Evolutionary conservation across 345 rosid species (phyloP).

Genomic region (Erysimum cheiranthoides): DNA sequence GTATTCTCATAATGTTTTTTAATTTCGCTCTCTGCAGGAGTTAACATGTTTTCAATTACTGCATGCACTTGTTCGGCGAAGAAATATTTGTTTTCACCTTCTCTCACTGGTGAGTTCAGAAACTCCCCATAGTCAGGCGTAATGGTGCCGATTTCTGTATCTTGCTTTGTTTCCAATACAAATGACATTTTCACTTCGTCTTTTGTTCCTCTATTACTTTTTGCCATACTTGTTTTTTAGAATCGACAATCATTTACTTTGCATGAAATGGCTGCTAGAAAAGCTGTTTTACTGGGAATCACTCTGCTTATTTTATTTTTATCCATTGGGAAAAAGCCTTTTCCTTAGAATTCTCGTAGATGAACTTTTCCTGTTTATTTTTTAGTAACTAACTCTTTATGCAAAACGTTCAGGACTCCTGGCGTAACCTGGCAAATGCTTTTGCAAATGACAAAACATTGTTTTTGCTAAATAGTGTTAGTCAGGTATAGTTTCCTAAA

Average conservation of each 20-base stretch:
- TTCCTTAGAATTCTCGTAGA: slow-evolving; percentile 24
- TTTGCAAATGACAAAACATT: slow-evolving; percentile 78
- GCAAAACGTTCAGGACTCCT: slow-evolving; percentile 69
- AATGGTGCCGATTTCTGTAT: neutral
- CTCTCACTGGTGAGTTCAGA: slow-evolving; percentile 74
- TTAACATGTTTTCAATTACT: slow-evolving; percentile 83
- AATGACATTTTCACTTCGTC: neutral
- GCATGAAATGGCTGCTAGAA: slow-evolving; percentile 16
- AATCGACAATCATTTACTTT: slow-evolving; percentile 1
- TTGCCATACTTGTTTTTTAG: slow-evolving; percentile 2
- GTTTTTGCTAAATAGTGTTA: slow-evolving; percentile 74
- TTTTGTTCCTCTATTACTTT: slow-evolving; percentile 8
- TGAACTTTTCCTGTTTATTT: neutral
- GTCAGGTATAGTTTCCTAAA: slow-evolving; percentile 70
- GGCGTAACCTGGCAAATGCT: slow-evolving; percentile 88
- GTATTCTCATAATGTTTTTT: slow-evolving; percentile 13
- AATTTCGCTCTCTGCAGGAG: slow-evolving; percentile 52
- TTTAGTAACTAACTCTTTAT: slow-evolving; percentile 26
- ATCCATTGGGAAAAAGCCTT: neutral
- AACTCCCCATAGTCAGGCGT: slow-evolving; percentile 27
- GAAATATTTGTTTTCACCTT: slow-evolving; percentile 78
- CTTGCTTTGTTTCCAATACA: slow-evolving; percentile 23
- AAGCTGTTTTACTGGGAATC: slow-evolving; percentile 10
- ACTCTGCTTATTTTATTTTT: slow-evolving; percentile 11
- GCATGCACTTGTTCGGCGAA: slow-evolving; percentile 80